Percentiles rank a stretch among this genome's conserved stretches.
Conservation (phyloP, 306 rosid genomes). For the Mimosa bimucronata region DNA sequence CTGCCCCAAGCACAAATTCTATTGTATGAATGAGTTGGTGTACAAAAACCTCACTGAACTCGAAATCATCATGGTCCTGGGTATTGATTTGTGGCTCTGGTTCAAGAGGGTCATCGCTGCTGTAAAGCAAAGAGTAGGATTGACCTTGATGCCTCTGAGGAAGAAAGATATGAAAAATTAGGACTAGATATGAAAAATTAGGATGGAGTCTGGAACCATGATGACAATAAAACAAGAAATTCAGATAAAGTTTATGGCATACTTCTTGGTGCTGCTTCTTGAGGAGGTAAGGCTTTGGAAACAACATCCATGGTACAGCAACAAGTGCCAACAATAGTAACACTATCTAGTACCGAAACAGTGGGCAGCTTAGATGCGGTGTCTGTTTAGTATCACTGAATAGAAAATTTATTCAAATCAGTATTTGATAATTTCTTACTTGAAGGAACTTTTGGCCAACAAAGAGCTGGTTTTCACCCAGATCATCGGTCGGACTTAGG, state of each 20-base stretch:
- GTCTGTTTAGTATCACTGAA: conserved; percentile 16
- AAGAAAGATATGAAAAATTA: conserved; percentile 26
- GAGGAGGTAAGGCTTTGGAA: conserved; percentile 91
- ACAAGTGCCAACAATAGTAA: conserved; percentile 77
- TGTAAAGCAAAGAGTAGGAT: conserved; percentile 60
- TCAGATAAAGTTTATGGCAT: conserved; percentile 25
- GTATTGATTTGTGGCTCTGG: conserved; percentile 53
- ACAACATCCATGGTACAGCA: conserved; percentile 98
- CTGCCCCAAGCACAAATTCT: conserved; percentile 95
- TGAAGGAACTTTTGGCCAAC: conserved; percentile 89
- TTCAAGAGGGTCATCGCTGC: conserved; percentile 65
- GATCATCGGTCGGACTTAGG: conserved; percentile 84
- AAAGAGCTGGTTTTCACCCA: conserved; percentile 91
- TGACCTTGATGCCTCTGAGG: conserved; percentile 72
- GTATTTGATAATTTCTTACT: conserved; percentile 48
- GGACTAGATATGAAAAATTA: conserved; percentile 18
- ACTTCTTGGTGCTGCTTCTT: conserved; percentile 84
- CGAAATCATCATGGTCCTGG: conserved; percentile 73
- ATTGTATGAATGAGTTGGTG: conserved; percentile 98
- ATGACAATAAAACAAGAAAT: conserved; percentile 1
- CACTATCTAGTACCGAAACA: conserved; percentile 49
- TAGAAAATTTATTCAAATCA: conserved; percentile 29
- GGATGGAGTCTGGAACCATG: not conserved
- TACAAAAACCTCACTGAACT: conserved; percentile 86
- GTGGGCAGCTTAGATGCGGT: conserved; percentile 34